phyloP scores from a whole-genome alignment of 208 protist species.

The Leishmania aethiopica region DNA sequence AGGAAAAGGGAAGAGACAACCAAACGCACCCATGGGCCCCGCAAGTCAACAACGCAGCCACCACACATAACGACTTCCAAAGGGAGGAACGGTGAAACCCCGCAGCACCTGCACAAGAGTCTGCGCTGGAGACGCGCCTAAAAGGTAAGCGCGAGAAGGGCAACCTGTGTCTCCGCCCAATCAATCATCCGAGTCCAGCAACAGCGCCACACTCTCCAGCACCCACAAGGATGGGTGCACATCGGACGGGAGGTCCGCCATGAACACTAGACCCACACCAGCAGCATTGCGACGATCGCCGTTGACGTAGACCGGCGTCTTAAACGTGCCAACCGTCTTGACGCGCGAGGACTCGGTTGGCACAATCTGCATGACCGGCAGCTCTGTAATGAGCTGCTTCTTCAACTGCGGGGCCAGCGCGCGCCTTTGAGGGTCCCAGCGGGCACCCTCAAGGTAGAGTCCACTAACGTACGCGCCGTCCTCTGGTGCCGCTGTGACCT shows the following conservation, averaged over 20 bases:
- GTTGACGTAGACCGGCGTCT: constrained; percentile 99
- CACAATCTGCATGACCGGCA: constrained; percentile 98
- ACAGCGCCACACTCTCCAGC: constrained; percentile 96
- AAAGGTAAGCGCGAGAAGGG: not conserved
- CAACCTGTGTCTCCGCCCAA: not conserved
- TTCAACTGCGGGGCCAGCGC: constrained; percentile 90
- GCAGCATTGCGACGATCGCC: constrained; percentile 96
- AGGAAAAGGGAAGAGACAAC: not conserved
- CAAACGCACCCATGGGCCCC: not conserved
- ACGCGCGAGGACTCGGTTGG: constrained; percentile 96
- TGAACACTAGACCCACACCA: constrained; percentile 98
- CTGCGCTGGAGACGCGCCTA: too few species aligned
- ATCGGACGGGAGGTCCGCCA: constrained; percentile 94
- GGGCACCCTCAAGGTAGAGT: constrained; percentile 97
- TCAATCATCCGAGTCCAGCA: constrained; percentile 94
- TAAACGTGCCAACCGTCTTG: constrained; percentile 95
- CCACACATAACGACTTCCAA: not conserved
- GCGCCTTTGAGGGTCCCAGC: constrained; percentile 93
- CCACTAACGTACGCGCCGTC: constrained; percentile 97
- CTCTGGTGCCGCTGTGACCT: constrained; percentile 81
- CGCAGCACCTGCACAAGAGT: not conserved
- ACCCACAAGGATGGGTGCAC: constrained; percentile 96
- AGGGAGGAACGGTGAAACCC: constrained; percentile 9
- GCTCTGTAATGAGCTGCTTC: constrained; percentile 96
- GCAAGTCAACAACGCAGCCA: not conserved